Evolutionary conservation across 2,329 filamentous ascomycete species (phyloP).

Genomic region (Periconia macrospinosa): DNA sequence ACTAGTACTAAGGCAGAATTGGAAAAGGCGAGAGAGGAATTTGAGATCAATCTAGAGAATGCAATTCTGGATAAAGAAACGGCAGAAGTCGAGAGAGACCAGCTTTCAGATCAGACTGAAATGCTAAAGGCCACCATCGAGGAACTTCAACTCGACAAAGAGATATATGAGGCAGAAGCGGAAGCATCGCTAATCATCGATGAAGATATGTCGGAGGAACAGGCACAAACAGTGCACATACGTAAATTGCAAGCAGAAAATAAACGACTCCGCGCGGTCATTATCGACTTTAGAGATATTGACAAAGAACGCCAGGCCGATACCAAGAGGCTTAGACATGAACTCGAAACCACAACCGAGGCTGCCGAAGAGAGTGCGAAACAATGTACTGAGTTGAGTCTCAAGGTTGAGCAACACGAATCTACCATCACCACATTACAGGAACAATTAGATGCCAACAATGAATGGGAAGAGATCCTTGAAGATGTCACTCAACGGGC

Average conservation of each 20-base stretch:
- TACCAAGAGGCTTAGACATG: slow-evolving; percentile 29
- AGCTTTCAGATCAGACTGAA: slow-evolving; percentile 65
- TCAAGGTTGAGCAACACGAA: slow-evolving; percentile 73
- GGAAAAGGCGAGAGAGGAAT: slow-evolving; percentile 77
- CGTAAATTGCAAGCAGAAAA: slow-evolving; percentile 89
- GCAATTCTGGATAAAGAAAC: slow-evolving; percentile 91
- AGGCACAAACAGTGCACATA: background rate
- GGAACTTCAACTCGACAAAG: slow-evolving; percentile 84
- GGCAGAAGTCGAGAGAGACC: slow-evolving; percentile 77
- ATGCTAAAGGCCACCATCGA: slow-evolving; percentile 77
- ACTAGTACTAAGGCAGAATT: slow-evolving; percentile 71
- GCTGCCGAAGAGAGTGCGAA: slow-evolving; percentile 26
- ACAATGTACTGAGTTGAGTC: slow-evolving; percentile 69
- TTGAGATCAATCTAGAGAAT: slow-evolving; percentile 83
- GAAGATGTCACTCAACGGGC: slow-evolving; percentile 89
- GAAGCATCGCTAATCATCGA: slow-evolving; percentile 37
- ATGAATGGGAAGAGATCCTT: slow-evolving; percentile 90
- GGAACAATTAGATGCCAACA: slow-evolving; percentile 85
- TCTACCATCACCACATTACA: slow-evolving; percentile 80
- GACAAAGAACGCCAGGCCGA: slow-evolving; percentile 80
- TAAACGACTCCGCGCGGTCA: slow-evolving; percentile 80
- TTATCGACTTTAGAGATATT: slow-evolving; percentile 82
- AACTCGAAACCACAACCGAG: slow-evolving; percentile 40
- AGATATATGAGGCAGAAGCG: slow-evolving; percentile 86
- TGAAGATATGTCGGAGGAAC: background rate